Conservation (phyloP, 148 eudicot genomes). For the Linanthus parryae region DNA sequence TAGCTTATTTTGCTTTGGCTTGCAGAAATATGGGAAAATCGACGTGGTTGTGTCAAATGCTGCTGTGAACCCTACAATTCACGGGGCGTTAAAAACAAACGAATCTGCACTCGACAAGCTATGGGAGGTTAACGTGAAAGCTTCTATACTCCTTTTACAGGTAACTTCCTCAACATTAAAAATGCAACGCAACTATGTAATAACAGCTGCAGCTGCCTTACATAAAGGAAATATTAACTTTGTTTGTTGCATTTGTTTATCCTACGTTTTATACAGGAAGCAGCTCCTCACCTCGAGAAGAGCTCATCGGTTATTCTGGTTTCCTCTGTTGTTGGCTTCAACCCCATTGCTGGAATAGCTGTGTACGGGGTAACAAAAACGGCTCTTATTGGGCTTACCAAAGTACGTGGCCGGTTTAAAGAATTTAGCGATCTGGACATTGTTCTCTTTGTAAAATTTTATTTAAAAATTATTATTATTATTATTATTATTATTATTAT, state of each 20-base stretch:
- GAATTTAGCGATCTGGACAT: too few species aligned
- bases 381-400: conserved; percentile 88
- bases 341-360: conserved; percentile 47
- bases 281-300: conserved; percentile 65
- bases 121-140: conserved; percentile 95
- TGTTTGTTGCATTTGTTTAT: too few species aligned
- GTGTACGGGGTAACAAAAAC: conserved; percentile 96
- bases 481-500: too few species aligned
- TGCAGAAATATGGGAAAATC: conserved; percentile 87
- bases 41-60: conserved; percentile 94
- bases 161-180: conserved; percentile 42
- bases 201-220: too few species aligned
- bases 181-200: too few species aligned
- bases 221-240: too few species aligned
- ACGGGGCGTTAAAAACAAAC: conserved; percentile 50
- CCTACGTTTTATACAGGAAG: conserved; percentile 45
- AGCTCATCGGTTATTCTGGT: conserved; percentile 69
- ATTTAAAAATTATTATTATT: too few species aligned
- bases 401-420: too few species aligned
- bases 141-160: conserved; percentile 74
- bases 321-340: conserved; percentile 65
- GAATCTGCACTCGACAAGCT: conserved; percentile 87
- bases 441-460: too few species aligned
- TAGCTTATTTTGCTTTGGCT: too few species aligned
- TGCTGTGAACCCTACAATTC: conserved; percentile 76